Conservation (phyloP, 1,284 basidiomycete genomes). For the Sporisorium iseilematis-ciliati region DNA sequence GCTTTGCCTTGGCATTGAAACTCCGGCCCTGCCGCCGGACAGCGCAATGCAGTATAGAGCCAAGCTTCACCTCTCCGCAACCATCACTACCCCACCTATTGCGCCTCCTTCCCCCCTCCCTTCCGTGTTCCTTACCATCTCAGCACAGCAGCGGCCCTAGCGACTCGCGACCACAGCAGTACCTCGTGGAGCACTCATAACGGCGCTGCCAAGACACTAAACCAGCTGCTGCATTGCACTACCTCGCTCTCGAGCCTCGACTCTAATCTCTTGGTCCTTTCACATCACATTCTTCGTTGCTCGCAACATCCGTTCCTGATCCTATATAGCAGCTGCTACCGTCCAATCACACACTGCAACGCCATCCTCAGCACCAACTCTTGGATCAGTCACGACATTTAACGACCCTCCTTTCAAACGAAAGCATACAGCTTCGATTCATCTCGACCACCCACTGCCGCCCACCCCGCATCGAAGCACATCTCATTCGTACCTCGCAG, state of each 20-base stretch:
- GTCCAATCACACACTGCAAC: neutral
- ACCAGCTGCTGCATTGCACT: neutral
- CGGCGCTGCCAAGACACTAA: slow-evolving; percentile 9
- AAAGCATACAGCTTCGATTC: neutral
- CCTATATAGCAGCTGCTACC: neutral
- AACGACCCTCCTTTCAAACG: neutral
- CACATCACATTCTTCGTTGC: neutral
- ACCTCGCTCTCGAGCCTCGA: slow-evolving; percentile 16
- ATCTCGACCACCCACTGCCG: neutral
- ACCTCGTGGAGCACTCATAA: neutral
- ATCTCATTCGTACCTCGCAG: neutral
- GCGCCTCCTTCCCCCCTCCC: neutral
- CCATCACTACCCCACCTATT: neutral
- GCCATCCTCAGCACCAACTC: neutral
- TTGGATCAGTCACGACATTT: neutral
- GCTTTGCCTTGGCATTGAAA: slow-evolving; percentile 7
- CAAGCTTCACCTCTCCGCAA: slow-evolving; percentile 5
- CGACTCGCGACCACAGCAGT: neutral
- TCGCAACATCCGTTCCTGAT: neutral
- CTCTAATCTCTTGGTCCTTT: neutral
- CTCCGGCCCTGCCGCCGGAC: slow-evolving; percentile 15
- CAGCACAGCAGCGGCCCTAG: neutral
- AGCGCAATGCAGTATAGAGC: neutral
- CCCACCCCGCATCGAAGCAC: too few species aligned
- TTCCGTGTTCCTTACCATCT: slow-evolving; percentile 3